Conservation (phyloP, 2,329 filamentous ascomycete genomes). For the Trichophaea hybrida region DNA sequence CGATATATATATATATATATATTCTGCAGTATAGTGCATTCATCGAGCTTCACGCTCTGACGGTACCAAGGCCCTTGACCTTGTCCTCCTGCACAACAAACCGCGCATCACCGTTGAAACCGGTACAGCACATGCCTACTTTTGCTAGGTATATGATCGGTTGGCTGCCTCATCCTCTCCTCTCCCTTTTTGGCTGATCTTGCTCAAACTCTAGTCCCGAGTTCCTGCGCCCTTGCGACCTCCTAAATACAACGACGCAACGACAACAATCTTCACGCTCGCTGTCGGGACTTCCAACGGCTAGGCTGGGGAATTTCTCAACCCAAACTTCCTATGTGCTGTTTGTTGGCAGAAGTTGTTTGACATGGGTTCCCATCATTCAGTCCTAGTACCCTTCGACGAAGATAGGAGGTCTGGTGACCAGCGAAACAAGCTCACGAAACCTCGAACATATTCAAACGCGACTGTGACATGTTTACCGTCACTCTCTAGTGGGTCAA, state of each 20-base stretch:
- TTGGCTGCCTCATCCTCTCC: neutral
- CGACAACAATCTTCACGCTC: no score
- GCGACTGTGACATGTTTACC: neutral
- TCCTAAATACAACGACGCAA: neutral
- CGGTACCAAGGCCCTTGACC: no score
- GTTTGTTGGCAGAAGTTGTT: neutral
- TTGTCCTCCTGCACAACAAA: no score
- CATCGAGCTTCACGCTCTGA: no score
- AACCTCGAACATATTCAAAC: neutral
- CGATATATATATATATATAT: no score
- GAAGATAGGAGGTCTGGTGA: neutral
- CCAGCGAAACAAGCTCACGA: neutral
- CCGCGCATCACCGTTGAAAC: no score
- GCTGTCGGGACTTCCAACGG: neutral
- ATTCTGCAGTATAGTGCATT: no score
- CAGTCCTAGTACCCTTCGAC: neutral
- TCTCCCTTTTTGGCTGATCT: neutral
- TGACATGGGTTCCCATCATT: neutral
- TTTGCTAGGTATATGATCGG: no score
- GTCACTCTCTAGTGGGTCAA: neutral
- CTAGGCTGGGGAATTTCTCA: neutral
- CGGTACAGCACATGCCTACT: no score
- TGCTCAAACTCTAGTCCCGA: neutral
- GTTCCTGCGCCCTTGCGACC: neutral
- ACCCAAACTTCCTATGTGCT: neutral